phyloP scores from a whole-genome alignment of 345 rosid genomes.

The Heritiera fomes region DNA sequence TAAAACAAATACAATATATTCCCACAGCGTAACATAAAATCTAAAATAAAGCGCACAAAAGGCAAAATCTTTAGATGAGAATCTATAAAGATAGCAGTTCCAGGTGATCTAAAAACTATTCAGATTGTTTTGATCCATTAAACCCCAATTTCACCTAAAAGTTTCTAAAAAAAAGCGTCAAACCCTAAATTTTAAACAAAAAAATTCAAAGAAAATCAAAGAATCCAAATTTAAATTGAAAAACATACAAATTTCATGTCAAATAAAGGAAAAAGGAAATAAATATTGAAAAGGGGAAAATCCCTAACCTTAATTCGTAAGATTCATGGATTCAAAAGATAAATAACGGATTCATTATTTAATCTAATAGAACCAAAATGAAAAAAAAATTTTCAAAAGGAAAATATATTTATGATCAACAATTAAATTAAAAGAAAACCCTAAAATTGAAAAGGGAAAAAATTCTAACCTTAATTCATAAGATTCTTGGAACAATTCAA shows the following conservation, averaged over 20 bases:
- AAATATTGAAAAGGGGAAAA: neutral
- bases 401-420: neutral
- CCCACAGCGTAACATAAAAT: neutral
- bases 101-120: neutral
- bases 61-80: too few relatives aligned
- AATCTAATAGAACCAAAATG: neutral
- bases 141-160: neutral
- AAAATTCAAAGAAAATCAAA: neutral
- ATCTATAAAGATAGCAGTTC: neutral
- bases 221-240: neutral
- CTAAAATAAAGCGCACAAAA: neutral
- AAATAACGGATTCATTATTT: neutral
- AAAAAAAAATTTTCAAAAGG: neutral
- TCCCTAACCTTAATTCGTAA: neutral
- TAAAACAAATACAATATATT: neutral
- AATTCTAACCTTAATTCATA: neutral
- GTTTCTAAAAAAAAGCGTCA: neutral
- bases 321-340: neutral
- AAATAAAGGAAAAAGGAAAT: neutral
- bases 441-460: neutral
- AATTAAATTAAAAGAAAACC: neutral
- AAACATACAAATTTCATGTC: neutral
- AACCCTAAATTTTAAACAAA: neutral
- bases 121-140: neutral
- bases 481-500: neutral